phyloP scores from a whole-genome alignment of 1,284 basidiomycete species.

The Cystobasidium slooffiae region DNA sequence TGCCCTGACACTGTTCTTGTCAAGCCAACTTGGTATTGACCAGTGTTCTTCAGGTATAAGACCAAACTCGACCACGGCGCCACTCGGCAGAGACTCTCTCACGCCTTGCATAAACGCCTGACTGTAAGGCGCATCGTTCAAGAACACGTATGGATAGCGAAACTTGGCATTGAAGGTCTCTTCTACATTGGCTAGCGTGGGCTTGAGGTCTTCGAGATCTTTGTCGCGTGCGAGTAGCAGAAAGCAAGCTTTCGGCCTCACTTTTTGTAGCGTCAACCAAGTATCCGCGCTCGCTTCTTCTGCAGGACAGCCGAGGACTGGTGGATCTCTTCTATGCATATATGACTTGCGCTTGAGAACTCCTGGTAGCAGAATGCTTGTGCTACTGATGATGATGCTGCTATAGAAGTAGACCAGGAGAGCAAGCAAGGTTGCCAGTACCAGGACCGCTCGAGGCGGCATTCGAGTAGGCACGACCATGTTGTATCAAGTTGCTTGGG shows the following conservation, averaged over 20 bases:
- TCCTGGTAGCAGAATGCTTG: not conserved
- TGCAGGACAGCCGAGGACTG: slow-evolving; percentile 31
- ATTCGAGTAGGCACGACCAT: not conserved
- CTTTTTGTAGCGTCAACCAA: slow-evolving; percentile 29
- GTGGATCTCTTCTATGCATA: slow-evolving; percentile 22
- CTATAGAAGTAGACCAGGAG: not conserved
- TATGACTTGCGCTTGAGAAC: not conserved
- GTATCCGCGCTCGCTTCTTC: not conserved
- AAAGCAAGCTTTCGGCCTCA: slow-evolving; percentile 47
- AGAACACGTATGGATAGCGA: slow-evolving; percentile 52
- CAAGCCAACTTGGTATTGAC: slow-evolving; percentile 49
- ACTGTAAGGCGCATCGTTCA: slow-evolving; percentile 47
- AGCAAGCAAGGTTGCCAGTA: not conserved
- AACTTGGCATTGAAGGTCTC: slow-evolving; percentile 48
- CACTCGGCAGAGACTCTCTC: slow-evolving; percentile 29
- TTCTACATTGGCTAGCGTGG: slow-evolving; percentile 51
- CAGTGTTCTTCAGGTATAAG: slow-evolving; percentile 47
- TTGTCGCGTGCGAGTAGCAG: slow-evolving; percentile 47
- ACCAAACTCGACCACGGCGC: slow-evolving; percentile 46
- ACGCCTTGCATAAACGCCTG: slow-evolving; percentile 45
- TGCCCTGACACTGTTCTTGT: slow-evolving; percentile 38
- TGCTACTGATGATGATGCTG: not conserved
- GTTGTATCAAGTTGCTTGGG: not conserved
- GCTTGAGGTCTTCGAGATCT: slow-evolving; percentile 48
- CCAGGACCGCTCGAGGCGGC: not conserved